Evolutionary conservation across 2,329 filamentous ascomycete genomes (phyloP).

Genomic region (Orbilia quercus): DNA sequence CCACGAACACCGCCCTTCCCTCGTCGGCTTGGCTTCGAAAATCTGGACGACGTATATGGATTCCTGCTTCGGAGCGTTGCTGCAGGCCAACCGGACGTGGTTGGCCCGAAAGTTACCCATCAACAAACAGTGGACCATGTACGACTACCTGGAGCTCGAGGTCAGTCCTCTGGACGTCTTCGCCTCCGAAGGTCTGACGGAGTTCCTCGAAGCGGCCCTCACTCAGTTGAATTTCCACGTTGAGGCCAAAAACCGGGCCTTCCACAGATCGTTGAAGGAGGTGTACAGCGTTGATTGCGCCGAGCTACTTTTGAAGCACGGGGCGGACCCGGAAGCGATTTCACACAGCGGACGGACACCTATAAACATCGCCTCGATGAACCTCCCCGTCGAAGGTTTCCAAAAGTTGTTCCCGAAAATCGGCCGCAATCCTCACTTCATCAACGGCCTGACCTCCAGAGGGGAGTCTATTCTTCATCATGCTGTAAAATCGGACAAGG

Average conservation of each 20-base stretch:
- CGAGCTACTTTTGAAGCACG: neutral
- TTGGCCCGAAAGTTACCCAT: neutral
- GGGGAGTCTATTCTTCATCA: neutral
- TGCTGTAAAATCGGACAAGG: neutral
- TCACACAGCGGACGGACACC: neutral
- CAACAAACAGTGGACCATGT: neutral
- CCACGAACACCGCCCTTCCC: neutral
- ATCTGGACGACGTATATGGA: conserved; percentile 36
- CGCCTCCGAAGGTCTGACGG: neutral
- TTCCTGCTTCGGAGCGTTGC: conserved; percentile 34
- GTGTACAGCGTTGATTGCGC: neutral
- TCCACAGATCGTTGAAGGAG: neutral
- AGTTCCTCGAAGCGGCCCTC: conserved; percentile 12
- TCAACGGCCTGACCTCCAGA: neutral
- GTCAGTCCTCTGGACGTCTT: conserved; percentile 5
- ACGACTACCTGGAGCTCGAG: conserved; percentile 3
- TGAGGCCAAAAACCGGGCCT: neutral
- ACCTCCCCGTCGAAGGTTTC: neutral
- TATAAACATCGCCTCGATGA: neutral
- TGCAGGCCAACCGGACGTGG: conserved; percentile 10
- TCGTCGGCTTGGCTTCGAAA: conserved; percentile 8
- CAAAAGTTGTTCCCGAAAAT: too few species aligned
- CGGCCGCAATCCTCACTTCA: neutral
- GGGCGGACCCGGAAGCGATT: conserved; percentile 1
- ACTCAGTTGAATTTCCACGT: neutral